A percentile compares a stretch with the other conserved stretches of the same genome.
phyloP scores from a whole-genome alignment of 768 basidiomycete species.

The Amanita pseudoporphyria region DNA sequence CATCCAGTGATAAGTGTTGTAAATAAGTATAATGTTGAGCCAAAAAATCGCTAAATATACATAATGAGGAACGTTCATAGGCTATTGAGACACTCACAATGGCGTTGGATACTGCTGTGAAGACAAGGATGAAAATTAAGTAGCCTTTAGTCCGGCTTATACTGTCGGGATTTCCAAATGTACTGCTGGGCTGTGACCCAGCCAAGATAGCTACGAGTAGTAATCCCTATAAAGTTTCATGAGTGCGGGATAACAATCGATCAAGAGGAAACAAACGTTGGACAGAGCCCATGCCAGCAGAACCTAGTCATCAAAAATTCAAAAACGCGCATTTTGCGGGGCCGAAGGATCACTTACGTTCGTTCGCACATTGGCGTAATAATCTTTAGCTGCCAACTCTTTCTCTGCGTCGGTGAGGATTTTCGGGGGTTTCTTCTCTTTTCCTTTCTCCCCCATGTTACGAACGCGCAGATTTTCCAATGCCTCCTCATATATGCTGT shows the following conservation, averaged over 20 bases:
- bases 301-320: constrained; percentile 27
- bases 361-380: constrained; percentile 82
- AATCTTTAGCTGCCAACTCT: constrained; percentile 71
- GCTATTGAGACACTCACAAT: constrained; percentile 29
- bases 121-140: constrained; percentile 70
- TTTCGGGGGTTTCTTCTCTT: constrained; percentile 19
- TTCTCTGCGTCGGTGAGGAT: constrained; percentile 40
- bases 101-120: constrained; percentile 70
- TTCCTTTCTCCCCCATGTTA: constrained; percentile 20
- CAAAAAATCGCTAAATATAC: constrained; percentile 18
- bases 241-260: background rate
- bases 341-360: constrained; percentile 35
- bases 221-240: constrained; percentile 37
- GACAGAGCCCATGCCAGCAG: constrained; percentile 77
- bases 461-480: constrained; percentile 51
- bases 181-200: constrained; percentile 42
- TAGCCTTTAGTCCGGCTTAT: constrained; percentile 61
- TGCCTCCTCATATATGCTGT: constrained; percentile 79
- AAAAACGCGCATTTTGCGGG: background rate
- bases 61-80: constrained; percentile 2
- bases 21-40: constrained; percentile 22
- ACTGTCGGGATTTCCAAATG: constrained; percentile 42
- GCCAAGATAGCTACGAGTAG: constrained; percentile 62
- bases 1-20: constrained; percentile 20
- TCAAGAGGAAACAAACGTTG: constrained; percentile 39